A percentile compares a stretch with the other conserved stretches of the same genome.
phyloP scores from a whole-genome alignment of 208 protist genomes.

The Lotmaria passim region DNA sequence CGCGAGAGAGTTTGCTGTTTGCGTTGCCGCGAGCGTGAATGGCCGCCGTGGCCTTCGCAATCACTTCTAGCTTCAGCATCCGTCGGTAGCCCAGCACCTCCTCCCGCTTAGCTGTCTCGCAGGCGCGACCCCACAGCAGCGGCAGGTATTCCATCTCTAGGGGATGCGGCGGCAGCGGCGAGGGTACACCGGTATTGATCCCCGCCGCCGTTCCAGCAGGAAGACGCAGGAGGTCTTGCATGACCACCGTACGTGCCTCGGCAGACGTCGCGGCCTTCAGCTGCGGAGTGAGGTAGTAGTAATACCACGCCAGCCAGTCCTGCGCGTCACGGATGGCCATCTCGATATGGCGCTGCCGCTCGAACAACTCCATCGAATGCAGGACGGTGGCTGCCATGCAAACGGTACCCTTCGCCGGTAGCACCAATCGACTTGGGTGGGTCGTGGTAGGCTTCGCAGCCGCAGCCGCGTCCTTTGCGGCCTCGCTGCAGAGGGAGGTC shows the following conservation, averaged over 20 bases:
- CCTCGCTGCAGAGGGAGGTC: background rate
- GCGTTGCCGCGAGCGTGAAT: background rate
- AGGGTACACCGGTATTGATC: background rate
- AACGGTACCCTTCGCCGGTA: slow-evolving; percentile 31
- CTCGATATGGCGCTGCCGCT: slow-evolving; percentile 46
- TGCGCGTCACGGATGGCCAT: slow-evolving; percentile 40
- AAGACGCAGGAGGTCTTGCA: slow-evolving; percentile 5
- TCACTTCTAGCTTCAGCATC: slow-evolving; percentile 12
- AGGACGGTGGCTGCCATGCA: slow-evolving; percentile 56
- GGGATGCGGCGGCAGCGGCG: background rate
- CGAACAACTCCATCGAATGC: slow-evolving; percentile 77
- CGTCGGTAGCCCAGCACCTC: slow-evolving; percentile 21
- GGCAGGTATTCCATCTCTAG: slow-evolving; percentile 26
- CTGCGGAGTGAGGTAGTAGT: slow-evolving; percentile 19
- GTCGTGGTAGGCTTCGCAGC: no score
- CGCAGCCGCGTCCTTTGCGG: background rate
- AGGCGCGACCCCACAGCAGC: slow-evolving; percentile 9
- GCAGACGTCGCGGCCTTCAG: slow-evolving; percentile 7
- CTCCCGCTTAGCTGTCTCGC: background rate
- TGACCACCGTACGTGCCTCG: background rate
- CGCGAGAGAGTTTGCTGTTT: background rate
- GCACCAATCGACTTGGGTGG: background rate
- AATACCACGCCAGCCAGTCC: slow-evolving; percentile 46
- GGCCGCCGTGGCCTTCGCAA: background rate
- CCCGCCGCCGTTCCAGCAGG: background rate